Evolutionary conservation across 306 rosid species (phyloP).

Genomic region (Spatholobus suberectus): DNA sequence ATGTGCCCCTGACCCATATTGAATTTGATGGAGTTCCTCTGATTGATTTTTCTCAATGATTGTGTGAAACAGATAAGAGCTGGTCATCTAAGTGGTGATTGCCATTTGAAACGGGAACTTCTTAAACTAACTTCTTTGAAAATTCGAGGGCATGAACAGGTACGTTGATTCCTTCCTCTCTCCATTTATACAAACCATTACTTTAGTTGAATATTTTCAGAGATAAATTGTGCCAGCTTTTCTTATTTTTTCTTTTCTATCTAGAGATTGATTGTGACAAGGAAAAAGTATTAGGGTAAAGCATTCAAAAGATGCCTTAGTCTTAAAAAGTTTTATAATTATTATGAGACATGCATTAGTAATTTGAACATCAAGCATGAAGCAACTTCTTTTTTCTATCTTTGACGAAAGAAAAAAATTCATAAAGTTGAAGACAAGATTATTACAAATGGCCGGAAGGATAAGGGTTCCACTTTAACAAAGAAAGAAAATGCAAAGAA

Average conservation of each 20-base stretch:
- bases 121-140: conserved; percentile 61
- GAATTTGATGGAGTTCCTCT: conserved; percentile 1
- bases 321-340: background rate
- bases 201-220: conserved; percentile 18
- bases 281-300: background rate
- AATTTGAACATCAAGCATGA: conserved; percentile 7
- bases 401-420: background rate
- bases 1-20: background rate
- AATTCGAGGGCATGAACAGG: conserved; percentile 85
- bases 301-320: background rate
- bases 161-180: conserved; percentile 41
- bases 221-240: background rate
- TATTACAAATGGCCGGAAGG: background rate
- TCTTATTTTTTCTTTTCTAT: background rate
- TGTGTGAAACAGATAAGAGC: conserved; percentile 79
- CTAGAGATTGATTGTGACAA: background rate
- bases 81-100: conserved; percentile 91
- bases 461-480: background rate
- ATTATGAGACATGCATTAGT: background rate
- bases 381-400: background rate
- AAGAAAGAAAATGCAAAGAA: background rate
- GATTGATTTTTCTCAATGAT: conserved; percentile 6
- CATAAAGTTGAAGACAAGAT: background rate
- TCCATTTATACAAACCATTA: background rate
- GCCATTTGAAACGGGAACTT: conserved; percentile 88